Evolutionary conservation across 2,329 filamentous ascomycete genomes (phyloP).

Genomic region (Penicillium sp.): DNA sequence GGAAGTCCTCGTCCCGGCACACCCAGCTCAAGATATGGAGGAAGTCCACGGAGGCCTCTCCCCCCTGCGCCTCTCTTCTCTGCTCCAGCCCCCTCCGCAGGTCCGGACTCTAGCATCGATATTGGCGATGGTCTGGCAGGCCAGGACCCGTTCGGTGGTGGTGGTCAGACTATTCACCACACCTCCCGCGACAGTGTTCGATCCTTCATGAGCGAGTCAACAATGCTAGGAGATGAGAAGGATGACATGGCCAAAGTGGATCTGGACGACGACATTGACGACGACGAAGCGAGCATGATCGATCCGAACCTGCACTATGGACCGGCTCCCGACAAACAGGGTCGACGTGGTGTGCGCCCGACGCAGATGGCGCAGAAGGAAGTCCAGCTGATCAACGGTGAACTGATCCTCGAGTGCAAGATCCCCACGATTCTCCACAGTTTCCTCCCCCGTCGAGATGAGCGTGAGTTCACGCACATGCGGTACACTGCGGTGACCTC

Average conservation of each 20-base stretch:
- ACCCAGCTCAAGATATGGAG: conserved; percentile 80
- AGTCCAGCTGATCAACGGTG: conserved; percentile 92
- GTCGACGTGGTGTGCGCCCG: conserved; percentile 75
- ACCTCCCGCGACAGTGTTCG: conserved; percentile 52
- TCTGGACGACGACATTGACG: conserved; percentile 39
- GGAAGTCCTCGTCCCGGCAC: conserved; percentile 86
- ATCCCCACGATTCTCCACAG: conserved; percentile 98
- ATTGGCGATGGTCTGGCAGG: conserved; percentile 58
- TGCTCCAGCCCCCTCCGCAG: conserved; percentile 40
- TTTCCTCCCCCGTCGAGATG: conserved; percentile 86
- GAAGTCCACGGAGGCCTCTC: conserved; percentile 77
- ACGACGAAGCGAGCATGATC: conserved; percentile 50
- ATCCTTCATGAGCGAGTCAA: conserved; percentile 58
- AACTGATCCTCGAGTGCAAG: conserved; percentile 96
- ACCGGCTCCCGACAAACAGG: conserved; percentile 78
- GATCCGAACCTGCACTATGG: conserved; percentile 66
- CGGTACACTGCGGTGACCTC: conserved; percentile 98
- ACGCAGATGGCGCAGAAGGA: conserved; percentile 90
- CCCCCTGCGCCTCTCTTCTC: conserved; percentile 84
- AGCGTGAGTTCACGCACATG: conserved; percentile 97
- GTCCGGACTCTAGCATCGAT: conserved; percentile 41
- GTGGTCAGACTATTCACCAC: conserved; percentile 36
- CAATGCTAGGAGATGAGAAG: conserved; percentile 50
- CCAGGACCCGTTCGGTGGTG: conserved; percentile 66
- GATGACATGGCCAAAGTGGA: conserved; percentile 38